These are phyloP conservation scores for Fusarium nematophilum DNA, from an alignment of 2,329 filamentous ascomycete genomes.

Conservation along the genomic window DNA sequence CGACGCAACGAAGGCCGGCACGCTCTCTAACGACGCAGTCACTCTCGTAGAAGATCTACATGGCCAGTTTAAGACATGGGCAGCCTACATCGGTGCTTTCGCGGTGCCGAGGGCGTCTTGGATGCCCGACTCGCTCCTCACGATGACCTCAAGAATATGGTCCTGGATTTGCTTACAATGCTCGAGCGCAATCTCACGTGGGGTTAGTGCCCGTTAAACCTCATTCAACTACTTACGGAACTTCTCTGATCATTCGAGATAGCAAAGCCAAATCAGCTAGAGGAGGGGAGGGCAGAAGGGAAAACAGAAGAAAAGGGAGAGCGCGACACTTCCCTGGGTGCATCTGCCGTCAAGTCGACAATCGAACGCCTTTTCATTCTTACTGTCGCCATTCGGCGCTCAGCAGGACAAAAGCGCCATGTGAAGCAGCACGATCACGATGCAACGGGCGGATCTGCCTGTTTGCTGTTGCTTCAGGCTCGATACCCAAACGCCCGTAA, in stretches of 20 bases:
- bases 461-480: background rate
- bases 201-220: background rate
- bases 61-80: background rate
- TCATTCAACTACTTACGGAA: background rate
- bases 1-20: background rate
- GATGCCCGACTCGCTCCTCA: background rate
- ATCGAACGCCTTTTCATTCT: background rate
- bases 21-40: background rate
- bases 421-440: background rate
- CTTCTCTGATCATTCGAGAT: background rate
- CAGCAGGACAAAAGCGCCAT: background rate
- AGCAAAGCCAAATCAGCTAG: background rate
- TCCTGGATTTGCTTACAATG: conserved; percentile 1
- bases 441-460: background rate
- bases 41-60: background rate
- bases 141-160: background rate
- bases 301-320: background rate
- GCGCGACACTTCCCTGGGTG: background rate
- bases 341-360: background rate
- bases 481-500: background rate
- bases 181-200: background rate
- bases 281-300: too few species aligned
- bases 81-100: background rate
- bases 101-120: background rate
- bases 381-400: background rate